Percentiles rank a stretch among this genome's conserved stretches.
Evolutionary conservation across 768 basidiomycete species (phyloP).

Genomic region (Russula dissimulans): DNA sequence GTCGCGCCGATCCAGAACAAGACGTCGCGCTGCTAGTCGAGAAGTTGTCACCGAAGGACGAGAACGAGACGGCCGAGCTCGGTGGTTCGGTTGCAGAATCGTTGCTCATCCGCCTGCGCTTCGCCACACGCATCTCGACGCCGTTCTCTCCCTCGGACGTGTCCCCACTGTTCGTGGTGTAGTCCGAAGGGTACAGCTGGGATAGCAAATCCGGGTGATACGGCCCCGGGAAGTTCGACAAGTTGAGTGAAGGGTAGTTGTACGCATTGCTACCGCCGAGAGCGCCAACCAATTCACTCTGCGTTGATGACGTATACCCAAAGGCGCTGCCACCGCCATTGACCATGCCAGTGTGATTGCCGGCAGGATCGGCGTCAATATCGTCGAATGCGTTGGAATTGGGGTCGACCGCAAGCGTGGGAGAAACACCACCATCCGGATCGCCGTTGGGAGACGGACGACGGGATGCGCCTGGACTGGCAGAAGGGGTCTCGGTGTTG

Average conservation of each 20-base stretch:
- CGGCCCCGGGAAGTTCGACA: conserved; percentile 50
- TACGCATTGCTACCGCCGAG: conserved; percentile 29
- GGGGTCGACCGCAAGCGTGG: conserved; percentile 62
- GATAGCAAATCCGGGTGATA: conserved; percentile 66
- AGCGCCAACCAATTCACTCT: conserved; percentile 46
- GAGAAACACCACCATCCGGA: conserved; percentile 35
- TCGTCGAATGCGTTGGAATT: conserved; percentile 21
- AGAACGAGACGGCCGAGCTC: conserved; percentile 55
- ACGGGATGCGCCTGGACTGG: conserved; percentile 64
- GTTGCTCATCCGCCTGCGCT: conserved; percentile 65
- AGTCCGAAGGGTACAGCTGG: conserved; percentile 44
- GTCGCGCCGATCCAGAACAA: conserved; percentile 48
- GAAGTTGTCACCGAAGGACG: conserved; percentile 35
- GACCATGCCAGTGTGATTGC: conserved; percentile 38
- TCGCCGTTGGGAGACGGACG: conserved; percentile 57
- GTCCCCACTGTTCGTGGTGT: conserved; percentile 46
- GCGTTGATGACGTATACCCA: conserved; percentile 31
- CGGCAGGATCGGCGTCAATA: conserved; percentile 25
- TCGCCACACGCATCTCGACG: conserved; percentile 39
- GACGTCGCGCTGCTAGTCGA: conserved; percentile 37
- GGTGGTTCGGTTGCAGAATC: conserved; percentile 42
- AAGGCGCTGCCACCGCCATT: conserved; percentile 9
- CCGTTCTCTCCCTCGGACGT: conserved; percentile 33
- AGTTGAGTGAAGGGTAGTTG: conserved; percentile 32
- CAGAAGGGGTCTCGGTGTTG: conserved; percentile 61